phyloP scores from a whole-genome alignment of 768 basidiomycete species.

The Suillus fuscotomentosus region DNA sequence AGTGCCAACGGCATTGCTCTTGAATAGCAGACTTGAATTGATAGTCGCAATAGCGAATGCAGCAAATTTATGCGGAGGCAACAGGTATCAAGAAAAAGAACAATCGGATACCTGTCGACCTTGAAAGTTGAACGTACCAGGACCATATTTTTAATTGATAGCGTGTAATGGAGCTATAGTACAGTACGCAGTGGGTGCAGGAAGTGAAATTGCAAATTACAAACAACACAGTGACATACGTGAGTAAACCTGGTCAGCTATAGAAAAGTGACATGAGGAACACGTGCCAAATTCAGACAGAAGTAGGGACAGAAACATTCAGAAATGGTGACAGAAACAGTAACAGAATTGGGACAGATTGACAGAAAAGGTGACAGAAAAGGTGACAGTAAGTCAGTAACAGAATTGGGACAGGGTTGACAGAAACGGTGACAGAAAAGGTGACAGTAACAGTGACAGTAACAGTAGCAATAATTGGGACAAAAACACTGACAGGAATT shows the following conservation, averaged over 20 bases:
- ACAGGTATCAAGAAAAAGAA: neutral
- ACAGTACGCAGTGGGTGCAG: neutral
- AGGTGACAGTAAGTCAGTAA: no score
- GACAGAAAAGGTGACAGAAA: no score
- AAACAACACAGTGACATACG: neutral
- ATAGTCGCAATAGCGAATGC: neutral
- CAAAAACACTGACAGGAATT: no score
- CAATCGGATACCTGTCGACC: neutral
- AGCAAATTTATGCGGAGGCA: neutral
- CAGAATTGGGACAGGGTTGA: no score
- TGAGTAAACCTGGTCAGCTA: neutral
- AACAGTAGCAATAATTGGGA: no score
- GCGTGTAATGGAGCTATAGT: neutral
- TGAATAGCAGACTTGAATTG: neutral
- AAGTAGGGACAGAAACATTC: no score
- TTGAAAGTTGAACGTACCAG: neutral
- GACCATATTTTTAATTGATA: neutral
- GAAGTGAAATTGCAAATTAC: neutral
- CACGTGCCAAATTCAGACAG: neutral
- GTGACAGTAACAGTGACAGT: no score
- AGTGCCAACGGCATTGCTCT: neutral
- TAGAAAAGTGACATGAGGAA: neutral
- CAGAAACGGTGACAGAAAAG: no score
- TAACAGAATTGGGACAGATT: no score
- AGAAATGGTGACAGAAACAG: no score